phyloP scores from a whole-genome alignment of 176 grass and related monocot species.

The Microstegium vimineum region DNA sequence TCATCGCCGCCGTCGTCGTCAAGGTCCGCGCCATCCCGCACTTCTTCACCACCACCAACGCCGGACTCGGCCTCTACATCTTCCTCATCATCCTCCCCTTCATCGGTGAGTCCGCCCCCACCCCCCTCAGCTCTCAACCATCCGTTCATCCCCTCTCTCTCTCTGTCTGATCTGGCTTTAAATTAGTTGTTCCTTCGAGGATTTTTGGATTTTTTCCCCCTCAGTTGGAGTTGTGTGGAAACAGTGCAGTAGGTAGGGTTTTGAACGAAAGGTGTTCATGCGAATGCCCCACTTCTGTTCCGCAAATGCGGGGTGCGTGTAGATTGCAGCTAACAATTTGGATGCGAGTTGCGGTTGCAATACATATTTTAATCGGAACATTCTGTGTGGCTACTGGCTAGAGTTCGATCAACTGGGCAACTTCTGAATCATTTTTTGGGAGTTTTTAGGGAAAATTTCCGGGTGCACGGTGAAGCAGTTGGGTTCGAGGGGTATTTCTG shows the following conservation, averaged over 20 bases:
- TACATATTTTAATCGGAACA: background rate
- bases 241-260: background rate
- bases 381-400: background rate
- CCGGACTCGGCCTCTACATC: constrained; percentile 56
- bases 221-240: background rate
- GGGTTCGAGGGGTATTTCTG: background rate
- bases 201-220: background rate
- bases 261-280: background rate
- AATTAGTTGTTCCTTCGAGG: no score
- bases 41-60: constrained; percentile 64
- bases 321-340: background rate
- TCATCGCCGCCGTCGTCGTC: constrained; percentile 64
- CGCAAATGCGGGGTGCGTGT: background rate
- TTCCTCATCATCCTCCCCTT: constrained; percentile 70
- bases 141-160: background rate
- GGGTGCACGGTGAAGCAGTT: background rate
- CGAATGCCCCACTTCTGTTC: background rate
- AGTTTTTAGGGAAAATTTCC: no score
- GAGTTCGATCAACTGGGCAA: background rate
- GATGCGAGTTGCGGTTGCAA: background rate
- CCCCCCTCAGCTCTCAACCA: background rate
- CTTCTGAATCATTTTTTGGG: background rate
- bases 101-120: constrained; percentile 28
- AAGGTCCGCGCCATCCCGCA: constrained; percentile 62
- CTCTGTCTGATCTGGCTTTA: no score